A percentile compares a stretch with the other conserved stretches of the same genome.
These are phyloP conservation scores for Prunus dulcis DNA, from an alignment of 306 rosid species.

Conservation along the genomic window DNA sequence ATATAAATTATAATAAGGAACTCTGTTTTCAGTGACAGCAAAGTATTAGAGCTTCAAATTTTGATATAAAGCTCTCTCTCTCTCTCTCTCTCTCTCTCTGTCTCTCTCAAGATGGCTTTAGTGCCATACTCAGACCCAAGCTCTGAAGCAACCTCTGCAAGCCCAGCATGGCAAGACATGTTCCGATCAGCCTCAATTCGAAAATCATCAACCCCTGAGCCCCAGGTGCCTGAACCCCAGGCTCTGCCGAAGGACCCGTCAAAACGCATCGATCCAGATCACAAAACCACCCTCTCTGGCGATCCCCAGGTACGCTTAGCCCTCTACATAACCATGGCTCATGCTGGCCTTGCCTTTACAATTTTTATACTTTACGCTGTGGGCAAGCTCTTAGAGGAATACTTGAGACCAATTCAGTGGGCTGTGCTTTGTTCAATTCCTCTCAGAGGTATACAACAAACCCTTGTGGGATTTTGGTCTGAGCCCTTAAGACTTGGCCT, in stretches of 20 bases:
- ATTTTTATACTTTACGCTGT: conserved; percentile 65
- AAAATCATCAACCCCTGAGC: conserved; percentile 34
- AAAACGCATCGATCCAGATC: conserved; percentile 31
- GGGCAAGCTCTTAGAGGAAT: conserved; percentile 67
- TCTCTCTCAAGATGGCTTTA: conserved; percentile 47
- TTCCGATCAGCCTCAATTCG: conserved; percentile 78
- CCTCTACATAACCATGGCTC: conserved; percentile 91
- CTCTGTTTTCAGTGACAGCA: not conserved
- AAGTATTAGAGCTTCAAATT: not conserved
- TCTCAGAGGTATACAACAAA: conserved; percentile 67
- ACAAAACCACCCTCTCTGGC: conserved; percentile 40
- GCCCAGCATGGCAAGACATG: conserved; percentile 95
- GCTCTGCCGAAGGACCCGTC: conserved; percentile 1
- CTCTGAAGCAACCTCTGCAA: conserved; percentile 28
- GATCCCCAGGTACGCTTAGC: conserved; percentile 92
- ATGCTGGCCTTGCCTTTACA: conserved; percentile 76
- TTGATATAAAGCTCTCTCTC: not conserved
- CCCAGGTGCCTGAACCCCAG: conserved; percentile 19
- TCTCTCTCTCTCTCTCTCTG: conserved; percentile 3
- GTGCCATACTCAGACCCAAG: conserved; percentile 66
- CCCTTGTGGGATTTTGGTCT: conserved; percentile 74
- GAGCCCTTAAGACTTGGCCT: conserved; percentile 72
- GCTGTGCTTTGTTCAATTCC: conserved; percentile 91
- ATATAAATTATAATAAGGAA: not conserved
- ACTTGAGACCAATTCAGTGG: conserved; percentile 87